Evolutionary conservation across 345 rosid genomes (phyloP), one percentile per base, ranked within the genome.

Genomic region (Raphanus sativus): DNA sequence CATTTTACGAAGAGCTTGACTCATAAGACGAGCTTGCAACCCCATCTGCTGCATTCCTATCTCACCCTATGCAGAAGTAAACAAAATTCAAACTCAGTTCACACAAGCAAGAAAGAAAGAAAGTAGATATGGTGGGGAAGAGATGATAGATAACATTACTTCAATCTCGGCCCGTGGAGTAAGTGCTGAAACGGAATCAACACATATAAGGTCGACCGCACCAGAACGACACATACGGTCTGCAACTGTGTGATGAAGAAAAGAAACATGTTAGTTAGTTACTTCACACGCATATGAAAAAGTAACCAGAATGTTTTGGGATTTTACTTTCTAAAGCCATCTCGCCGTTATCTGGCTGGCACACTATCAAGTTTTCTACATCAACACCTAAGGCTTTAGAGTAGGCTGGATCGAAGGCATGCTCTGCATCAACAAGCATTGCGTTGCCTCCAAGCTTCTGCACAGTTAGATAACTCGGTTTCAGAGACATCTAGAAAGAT

Each of bases 41-140:
- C 98, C 98, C 85, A 94, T 94, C 80, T 94, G 97, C 85, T 92
- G 98, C 98, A 92, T 94, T 78, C 98, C 98, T 48, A 94, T 94
- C 86, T 94, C 98, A 76, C 98, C 98, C 97, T 92, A 76, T 1
- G 70, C 55, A 75, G 9, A 25, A 50, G 24, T 9, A 3, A 70
- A 75, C 16, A 29, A 33, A 8, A 58, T n/a, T 28, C 12, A 0
- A 65, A 6, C 7, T 59, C 36, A 25, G 36, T 25, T 65, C 17
- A 71, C 29, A 60, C 54, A 45, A 45, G 54, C 54, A 45, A 45
- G 16, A 36, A 21, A 21, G 21, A 21, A 21, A n/a, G n/a, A 45
- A 42, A 45, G 52, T 45, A 45, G 16, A 42, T 5, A 12, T 45
- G 52, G 12, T 15, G 52, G 52, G 52, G 1, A 45, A 45, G 54